These are phyloP conservation scores for Lactarius hengduanensis DNA, from an alignment of 768 basidiomycete genomes.

Conservation along the genomic window DNA sequence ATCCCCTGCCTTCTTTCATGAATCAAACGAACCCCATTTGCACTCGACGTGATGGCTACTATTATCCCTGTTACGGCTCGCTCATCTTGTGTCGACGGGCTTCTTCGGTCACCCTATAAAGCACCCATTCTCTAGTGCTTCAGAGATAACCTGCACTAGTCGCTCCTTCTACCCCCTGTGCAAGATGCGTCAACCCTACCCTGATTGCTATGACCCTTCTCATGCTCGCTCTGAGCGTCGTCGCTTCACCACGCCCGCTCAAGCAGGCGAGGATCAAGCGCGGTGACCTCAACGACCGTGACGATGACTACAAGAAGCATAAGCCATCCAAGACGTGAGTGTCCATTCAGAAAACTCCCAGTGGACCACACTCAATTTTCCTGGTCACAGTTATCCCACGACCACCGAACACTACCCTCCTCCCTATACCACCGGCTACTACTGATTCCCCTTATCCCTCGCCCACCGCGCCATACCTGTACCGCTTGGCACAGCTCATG, in stretches of 20 bases:
- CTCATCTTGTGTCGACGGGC: background rate
- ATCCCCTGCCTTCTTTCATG: slow-evolving; percentile 2
- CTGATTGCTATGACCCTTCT: slow-evolving; percentile 11
- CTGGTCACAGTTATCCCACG: background rate
- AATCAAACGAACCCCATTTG: background rate
- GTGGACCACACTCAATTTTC: background rate
- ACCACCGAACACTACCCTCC: no score
- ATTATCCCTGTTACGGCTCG: background rate
- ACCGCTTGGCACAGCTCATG: background rate
- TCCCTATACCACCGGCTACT: no score
- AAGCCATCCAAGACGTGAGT: slow-evolving; percentile 10
- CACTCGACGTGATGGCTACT: background rate
- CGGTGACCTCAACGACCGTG: slow-evolving; percentile 19
- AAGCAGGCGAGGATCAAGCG: slow-evolving; percentile 35
- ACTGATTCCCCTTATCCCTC: background rate
- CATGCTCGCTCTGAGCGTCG: slow-evolving; percentile 17
- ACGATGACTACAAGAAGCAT: background rate
- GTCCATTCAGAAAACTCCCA: background rate
- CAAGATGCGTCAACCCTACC: slow-evolving; percentile 12
- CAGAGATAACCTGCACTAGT: background rate
- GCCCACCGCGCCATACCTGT: background rate
- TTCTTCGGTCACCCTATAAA: slow-evolving; percentile 3
- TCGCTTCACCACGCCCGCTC: slow-evolving; percentile 26
- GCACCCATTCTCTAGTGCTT: background rate
- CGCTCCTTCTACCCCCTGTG: background rate